Evolutionary conservation across 345 rosid genomes (phyloP), one percentile per base, ranked within the genome.

Genomic region (Eucalyptus decipiens): DNA sequence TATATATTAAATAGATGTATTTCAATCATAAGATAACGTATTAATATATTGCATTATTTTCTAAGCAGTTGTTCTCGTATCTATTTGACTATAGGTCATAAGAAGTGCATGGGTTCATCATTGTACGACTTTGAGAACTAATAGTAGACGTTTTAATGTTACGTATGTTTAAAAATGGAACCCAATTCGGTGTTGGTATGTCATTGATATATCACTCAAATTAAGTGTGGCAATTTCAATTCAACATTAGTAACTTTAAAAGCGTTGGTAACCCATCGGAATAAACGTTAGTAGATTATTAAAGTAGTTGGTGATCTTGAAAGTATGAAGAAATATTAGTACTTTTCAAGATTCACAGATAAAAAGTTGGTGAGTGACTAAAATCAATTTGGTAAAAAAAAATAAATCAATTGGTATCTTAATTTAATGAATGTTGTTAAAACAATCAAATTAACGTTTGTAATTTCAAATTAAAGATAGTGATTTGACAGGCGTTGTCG

Each of bases 241-340:
- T 10, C 1, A 56, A 23, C 28, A 0, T 56, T 24, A 10, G 14
- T 23, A 56, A 1, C 13, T 5, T 24, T 0, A 56, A 23, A 56
- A 24, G 3, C 2, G 1, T 56, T 56, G 13, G 14, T 56, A 1
- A 50, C 0, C 52, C 52, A 15, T 50, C 7, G 0, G 3, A 50
- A 50, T 50, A 50, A 15, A 50, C 7, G 0, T 15, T 6, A 1
- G 18, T 52, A 18, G 8, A 52, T 51, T 52, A 18, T 0, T 52
- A 52, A 52, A 18, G 1, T 18, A 18, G 56, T 3, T 52, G 24
- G 4, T 52, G 56, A 52, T 52, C 24, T 52, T 52, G 56, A 7
- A 52, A 52, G 56, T 52, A 52, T 4, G 0, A 52, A 52, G 9
- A 52, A 18, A 52, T 52, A 52, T 18, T 52, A 52, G 56, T 52